These are phyloP conservation scores for Cucumis cinereus DNA, from an alignment of 306 rosid genomes.

Conservation along the genomic window DNA sequence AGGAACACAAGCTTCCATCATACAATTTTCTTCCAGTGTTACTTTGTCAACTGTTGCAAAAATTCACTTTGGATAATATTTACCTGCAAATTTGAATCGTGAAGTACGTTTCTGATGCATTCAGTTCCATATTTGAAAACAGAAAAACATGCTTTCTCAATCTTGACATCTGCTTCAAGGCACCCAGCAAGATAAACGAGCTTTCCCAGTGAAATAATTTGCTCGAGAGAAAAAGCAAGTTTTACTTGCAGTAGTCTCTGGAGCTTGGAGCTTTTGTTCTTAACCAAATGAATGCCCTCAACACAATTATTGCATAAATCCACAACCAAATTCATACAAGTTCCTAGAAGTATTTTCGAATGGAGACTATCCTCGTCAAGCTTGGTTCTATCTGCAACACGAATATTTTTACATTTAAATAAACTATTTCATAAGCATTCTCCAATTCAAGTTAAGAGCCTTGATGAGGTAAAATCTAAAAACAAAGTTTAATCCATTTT, in stretches of 20 bases:
- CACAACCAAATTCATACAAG: constrained; percentile 47
- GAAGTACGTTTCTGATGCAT: constrained; percentile 49
- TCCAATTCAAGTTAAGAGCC: background rate
- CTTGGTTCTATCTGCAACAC: constrained; percentile 46
- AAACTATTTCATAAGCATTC: background rate
- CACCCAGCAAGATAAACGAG: constrained; percentile 36
- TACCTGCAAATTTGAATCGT: constrained; percentile 69
- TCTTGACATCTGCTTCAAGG: constrained; percentile 27
- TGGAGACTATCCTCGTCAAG: constrained; percentile 31
- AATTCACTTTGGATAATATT: constrained; percentile 7
- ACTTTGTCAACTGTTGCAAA: background rate
- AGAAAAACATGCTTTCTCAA: constrained; percentile 19
- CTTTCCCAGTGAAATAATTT: constrained; percentile 50
- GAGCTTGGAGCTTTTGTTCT: constrained; percentile 31
- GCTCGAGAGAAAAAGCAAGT: constrained; percentile 78
- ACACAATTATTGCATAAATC: constrained; percentile 51
- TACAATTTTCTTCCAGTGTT: constrained; percentile 13
- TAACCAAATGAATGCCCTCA: constrained; percentile 48
- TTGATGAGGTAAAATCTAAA: background rate
- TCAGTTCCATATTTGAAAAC: constrained; percentile 38
- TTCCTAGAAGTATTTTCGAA: constrained; percentile 41
- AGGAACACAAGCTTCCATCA: constrained; percentile 20
- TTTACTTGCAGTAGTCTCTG: constrained; percentile 44
- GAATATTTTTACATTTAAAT: constrained; percentile 12
- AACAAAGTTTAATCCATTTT: background rate